Evolutionary conservation across 257 asterid species (phyloP).

Genomic region (Oldenlandia corymbosa): DNA sequence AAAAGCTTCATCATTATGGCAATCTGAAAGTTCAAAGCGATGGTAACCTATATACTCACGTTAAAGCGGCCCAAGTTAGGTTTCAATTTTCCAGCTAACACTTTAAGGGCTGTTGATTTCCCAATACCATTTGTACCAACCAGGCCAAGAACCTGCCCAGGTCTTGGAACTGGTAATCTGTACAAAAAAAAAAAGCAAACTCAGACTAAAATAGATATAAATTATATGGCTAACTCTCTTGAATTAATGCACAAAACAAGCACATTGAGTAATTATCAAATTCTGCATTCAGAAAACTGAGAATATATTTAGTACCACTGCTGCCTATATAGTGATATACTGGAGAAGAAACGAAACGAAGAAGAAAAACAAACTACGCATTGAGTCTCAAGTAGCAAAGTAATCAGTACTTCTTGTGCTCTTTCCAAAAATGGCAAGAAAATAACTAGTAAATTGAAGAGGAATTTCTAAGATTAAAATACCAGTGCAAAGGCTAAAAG

Average conservation of each 20-base stretch:
- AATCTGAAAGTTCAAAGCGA: constrained; percentile 1
- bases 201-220: background rate
- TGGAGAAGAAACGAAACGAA: too few species aligned
- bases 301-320: too few species aligned
- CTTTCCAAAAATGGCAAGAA: background rate
- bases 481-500: background rate
- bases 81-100: constrained; percentile 92
- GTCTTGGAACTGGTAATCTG: constrained; percentile 96
- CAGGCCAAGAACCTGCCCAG: constrained; percentile 99
- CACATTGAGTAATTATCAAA: too few species aligned
- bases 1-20: constrained; percentile 15
- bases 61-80: constrained; percentile 95
- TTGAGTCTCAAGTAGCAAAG: background rate
- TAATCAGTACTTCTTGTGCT: background rate
- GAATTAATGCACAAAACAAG: too few species aligned
- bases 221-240: background rate
- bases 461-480: background rate
- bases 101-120: constrained; percentile 87
- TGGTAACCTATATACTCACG: constrained; percentile 27
- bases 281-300: too few species aligned
- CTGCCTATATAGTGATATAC: too few species aligned
- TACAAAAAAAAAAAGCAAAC: constrained; percentile 1
- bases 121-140: constrained; percentile 99
- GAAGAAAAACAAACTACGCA: too few species aligned
- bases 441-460: background rate